These are phyloP conservation scores for Solanum verrucosum DNA, from an alignment of 257 asterid genomes.

Conservation along the genomic window DNA sequence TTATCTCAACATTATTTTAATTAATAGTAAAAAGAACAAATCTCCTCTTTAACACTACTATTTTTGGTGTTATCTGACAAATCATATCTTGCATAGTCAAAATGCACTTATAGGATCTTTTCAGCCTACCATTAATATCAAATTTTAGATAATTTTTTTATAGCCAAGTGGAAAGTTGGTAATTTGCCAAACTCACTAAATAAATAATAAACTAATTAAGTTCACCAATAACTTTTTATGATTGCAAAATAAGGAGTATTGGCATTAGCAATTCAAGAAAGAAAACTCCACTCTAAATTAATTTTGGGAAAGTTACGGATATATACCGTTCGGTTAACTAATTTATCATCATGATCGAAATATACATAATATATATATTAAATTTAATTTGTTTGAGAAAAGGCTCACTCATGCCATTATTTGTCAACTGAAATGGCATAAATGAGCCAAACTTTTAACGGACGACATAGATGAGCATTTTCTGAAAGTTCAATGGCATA, in stretches of 20 bases:
- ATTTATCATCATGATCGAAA: not conserved
- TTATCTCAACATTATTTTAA: not conserved
- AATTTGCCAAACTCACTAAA: not conserved
- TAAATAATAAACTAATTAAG: not conserved
- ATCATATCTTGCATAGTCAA: not conserved
- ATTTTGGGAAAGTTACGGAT: not conserved
- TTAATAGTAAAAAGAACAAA: not conserved
- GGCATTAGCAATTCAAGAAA: not conserved
- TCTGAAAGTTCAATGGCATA: not conserved
- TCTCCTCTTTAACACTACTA: not conserved
- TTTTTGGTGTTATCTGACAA: not conserved
- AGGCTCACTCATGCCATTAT: not conserved
- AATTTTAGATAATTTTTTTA: not conserved
- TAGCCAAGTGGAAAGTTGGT: not conserved
- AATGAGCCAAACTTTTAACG: not conserved
- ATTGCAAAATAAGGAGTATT: not conserved
- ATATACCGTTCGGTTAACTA: not conserved
- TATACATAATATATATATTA: not conserved
- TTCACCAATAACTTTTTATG: not conserved
- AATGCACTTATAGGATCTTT: not conserved
- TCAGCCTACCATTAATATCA: not conserved
- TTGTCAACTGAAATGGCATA: not conserved
- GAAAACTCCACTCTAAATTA: not conserved
- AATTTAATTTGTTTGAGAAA: not conserved
- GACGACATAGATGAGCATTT: too few species aligned